Evolutionary conservation across 2,329 filamentous ascomycete genomes (phyloP).

Genomic region (Alternaria metachromatica): DNA sequence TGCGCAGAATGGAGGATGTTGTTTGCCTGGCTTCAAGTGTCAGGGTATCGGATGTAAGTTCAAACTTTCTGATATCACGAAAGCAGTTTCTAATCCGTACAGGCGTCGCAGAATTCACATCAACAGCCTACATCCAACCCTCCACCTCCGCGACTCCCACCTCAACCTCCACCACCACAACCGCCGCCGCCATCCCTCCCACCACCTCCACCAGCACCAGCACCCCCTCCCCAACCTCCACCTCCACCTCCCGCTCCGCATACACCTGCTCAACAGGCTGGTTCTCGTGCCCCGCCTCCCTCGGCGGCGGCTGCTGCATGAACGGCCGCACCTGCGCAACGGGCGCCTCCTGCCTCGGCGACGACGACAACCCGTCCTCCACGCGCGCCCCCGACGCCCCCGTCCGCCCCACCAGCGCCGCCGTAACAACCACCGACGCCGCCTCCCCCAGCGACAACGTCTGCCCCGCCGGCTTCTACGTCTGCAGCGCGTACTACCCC

Average conservation of each 20-base stretch:
- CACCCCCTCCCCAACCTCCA: slow-evolving; percentile 11
- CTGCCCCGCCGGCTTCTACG: slow-evolving; percentile 92
- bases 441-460: slow-evolving; percentile 68
- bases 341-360: slow-evolving; percentile 47
- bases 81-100: background rate
- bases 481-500: slow-evolving; percentile 79
- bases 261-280: slow-evolving; percentile 54
- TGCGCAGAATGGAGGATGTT: slow-evolving; percentile 75
- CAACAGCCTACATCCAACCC: slow-evolving; percentile 38
- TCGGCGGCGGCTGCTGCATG: slow-evolving; percentile 59
- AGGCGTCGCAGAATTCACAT: slow-evolving; percentile 42
- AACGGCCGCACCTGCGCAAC: slow-evolving; percentile 54
- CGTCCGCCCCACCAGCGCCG: slow-evolving; percentile 52
- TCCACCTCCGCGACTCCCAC: slow-evolving; percentile 26
- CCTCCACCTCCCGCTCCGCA: slow-evolving; percentile 18
- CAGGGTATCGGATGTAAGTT: slow-evolving; percentile 72
- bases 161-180: slow-evolving; percentile 43
- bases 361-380: slow-evolving; percentile 37
- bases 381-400: slow-evolving; percentile 50
- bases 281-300: slow-evolving; percentile 53
- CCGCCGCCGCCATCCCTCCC: slow-evolving; percentile 49
- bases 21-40: slow-evolving; percentile 74
- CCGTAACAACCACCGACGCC: slow-evolving; percentile 46
- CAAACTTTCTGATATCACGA: no score
- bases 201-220: slow-evolving; percentile 20